A percentile compares a stretch with the other conserved stretches of the same genome.
These are phyloP conservation scores for Dichotomopilus funicola DNA, from an alignment of 2,329 filamentous ascomycete genomes.

Conservation along the genomic window DNA sequence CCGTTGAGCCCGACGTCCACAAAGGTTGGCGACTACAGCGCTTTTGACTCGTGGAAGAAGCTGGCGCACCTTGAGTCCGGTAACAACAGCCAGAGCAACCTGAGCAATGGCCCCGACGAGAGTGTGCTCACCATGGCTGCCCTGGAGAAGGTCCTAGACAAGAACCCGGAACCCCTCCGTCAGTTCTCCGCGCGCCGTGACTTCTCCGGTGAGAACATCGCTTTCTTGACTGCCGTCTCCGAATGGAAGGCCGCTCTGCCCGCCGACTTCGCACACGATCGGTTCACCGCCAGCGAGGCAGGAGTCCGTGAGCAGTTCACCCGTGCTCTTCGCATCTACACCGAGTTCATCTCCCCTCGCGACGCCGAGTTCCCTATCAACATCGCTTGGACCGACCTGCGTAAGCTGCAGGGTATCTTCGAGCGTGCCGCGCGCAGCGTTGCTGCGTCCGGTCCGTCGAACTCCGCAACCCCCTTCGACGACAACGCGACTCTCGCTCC, in stretches of 20 bases:
- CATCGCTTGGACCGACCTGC: slow-evolving; percentile 51
- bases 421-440: slow-evolving; percentile 44
- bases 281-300: slow-evolving; percentile 24
- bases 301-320: slow-evolving; percentile 48
- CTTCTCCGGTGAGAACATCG: slow-evolving; percentile 66
- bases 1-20: slow-evolving; percentile 27
- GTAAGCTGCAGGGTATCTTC: slow-evolving; percentile 50
- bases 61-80: slow-evolving; percentile 33
- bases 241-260: slow-evolving; percentile 46
- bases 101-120: slow-evolving; percentile 31
- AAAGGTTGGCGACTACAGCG: slow-evolving; percentile 24
- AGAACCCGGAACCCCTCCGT: slow-evolving; percentile 54
- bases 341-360: slow-evolving; percentile 51
- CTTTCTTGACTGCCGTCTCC: slow-evolving; percentile 53
- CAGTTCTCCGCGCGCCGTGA: slow-evolving; percentile 59
- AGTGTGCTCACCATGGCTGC: slow-evolving; percentile 52
- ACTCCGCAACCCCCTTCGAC: slow-evolving; percentile 41
- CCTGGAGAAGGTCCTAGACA: slow-evolving; percentile 53
- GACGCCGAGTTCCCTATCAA: slow-evolving; percentile 64
- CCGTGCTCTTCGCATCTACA: slow-evolving; percentile 54
- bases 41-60: slow-evolving; percentile 28
- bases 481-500: background rate
- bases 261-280: slow-evolving; percentile 17
- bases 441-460: slow-evolving; percentile 31
- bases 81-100: slow-evolving; percentile 22